Evolutionary conservation across 345 rosid species (phyloP), one percentile per base, ranked within the genome.

Genomic region (Garcia nutans): DNA sequence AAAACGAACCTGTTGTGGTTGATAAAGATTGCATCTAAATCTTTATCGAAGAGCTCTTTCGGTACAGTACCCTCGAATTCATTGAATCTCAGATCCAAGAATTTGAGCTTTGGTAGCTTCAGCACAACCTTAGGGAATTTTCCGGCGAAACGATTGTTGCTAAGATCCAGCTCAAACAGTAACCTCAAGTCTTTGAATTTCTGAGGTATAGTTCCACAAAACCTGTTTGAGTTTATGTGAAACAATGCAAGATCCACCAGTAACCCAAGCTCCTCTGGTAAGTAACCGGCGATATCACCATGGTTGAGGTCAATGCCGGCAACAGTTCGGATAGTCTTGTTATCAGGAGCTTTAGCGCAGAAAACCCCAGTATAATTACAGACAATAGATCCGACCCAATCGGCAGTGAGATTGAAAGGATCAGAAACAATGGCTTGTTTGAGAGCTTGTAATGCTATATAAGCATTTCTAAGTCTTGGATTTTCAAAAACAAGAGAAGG

Each of bases 241-340:
- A 79, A 69, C 78, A 79, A 70, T 70, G 82, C 72, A 56, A 79
- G 74, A 57, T 79, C 82, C 24, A 31, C 52, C 6, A 79, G 65
- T 67, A 79, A 45, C 9, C 78, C 78, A 5, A 79, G 78, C 64
- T 79, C 82, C 59, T 68, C 66, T 17, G 82, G 82, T 24, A 79
- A 45, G 82, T 74, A 79, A 0, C 78, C 78, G 10, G 82, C 82
- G 24, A 79, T 74, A 11, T 79, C 82, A 5, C 66, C 71, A 20
- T 79, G 82, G 82, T 79, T 79, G 54, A 74, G 78, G 65, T 79
- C 82, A 71, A 79, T 70, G 71, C 82, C 82, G 41, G 82, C 82
- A 11, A 79, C 82, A 15, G 74, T 65, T 4, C 13, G 20, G 57
- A 69, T 24, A 1, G 70, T 50, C 3, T 26, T 62, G 60, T 75